Percentiles rank a stretch among this genome's conserved stretches.
Evolutionary conservation across 352 stramenopile genomes (phyloP).

Genomic region (Globisporangium splendens): DNA sequence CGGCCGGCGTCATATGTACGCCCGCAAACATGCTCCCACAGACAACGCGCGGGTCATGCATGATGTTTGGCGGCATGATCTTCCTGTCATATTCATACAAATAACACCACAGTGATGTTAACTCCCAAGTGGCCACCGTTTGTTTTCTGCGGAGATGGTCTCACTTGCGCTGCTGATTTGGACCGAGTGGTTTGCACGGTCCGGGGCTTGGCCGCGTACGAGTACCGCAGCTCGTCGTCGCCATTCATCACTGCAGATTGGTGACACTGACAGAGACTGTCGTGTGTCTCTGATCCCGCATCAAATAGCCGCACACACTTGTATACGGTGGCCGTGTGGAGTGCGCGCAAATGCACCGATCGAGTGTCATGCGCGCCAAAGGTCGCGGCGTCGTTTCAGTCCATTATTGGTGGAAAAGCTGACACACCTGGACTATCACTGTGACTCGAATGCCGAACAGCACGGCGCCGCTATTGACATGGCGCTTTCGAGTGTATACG

Average conservation of each 20-base stretch:
- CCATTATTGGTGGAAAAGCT: slow-evolving; percentile 2
- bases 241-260: slow-evolving; percentile 20
- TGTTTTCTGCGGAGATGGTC: no score
- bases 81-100: slow-evolving; percentile 20
- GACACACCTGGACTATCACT: no score
- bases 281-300: not conserved
- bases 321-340: not conserved
- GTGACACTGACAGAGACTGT: not conserved
- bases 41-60: slow-evolving; percentile 66
- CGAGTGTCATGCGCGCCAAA: slow-evolving; percentile 10
- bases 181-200: slow-evolving; percentile 58
- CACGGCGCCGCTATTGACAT: no score
- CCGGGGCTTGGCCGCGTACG: slow-evolving; percentile 71
- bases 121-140: not conserved
- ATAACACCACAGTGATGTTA: not conserved
- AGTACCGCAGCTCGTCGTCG: slow-evolving; percentile 68
- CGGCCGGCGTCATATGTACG: no score
- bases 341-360: not conserved
- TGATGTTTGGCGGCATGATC: slow-evolving; percentile 51
- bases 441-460: no score
- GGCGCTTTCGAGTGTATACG: no score
- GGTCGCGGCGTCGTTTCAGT: slow-evolving; percentile 25
- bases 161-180: slow-evolving; percentile 30
- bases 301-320: not conserved
- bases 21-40: slow-evolving; percentile 62